Conservation (phyloP, 2,329 filamentous ascomycete genomes). For the Fusarium sp. region DNA sequence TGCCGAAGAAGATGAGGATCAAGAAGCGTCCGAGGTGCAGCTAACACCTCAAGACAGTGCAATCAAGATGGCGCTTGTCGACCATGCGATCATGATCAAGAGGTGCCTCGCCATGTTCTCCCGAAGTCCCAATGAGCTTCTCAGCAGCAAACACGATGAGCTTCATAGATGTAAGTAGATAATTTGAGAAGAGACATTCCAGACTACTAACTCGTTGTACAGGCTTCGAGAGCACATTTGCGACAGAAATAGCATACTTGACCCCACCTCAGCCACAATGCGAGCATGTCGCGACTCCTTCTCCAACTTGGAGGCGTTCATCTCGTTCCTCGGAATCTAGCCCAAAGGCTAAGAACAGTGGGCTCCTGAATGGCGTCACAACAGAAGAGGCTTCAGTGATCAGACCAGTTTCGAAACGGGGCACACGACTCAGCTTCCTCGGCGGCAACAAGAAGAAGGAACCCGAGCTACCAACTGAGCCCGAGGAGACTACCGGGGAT, state of each 20-base stretch:
- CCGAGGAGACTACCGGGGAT: constrained; percentile 48
- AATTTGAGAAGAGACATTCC: neutral
- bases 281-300: constrained; percentile 57
- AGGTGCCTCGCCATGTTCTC: constrained; percentile 79
- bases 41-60: constrained; percentile 77
- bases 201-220: constrained; percentile 33
- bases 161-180: constrained; percentile 72
- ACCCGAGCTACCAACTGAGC: constrained; percentile 48
- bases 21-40: constrained; percentile 60
- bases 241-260: constrained; percentile 74
- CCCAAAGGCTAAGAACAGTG: constrained; percentile 51
- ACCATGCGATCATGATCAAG: constrained; percentile 90
- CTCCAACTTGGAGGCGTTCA: constrained; percentile 63
- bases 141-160: constrained; percentile 68
- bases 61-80: constrained; percentile 85
- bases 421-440: constrained; percentile 69
- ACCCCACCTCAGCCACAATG: constrained; percentile 62
- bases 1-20: constrained; percentile 57
- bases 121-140: constrained; percentile 71
- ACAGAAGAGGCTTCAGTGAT: constrained; percentile 65
- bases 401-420: constrained; percentile 64
- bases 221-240: constrained; percentile 74
- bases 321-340: constrained; percentile 59
- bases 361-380: constrained; percentile 52
- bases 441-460: constrained; percentile 66